A percentile compares a stretch with the other conserved stretches of the same genome.
These are phyloP conservation scores for Chrysopogon serrulatus DNA, from an alignment of 176 grass and related monocot species.

Conservation along the genomic window DNA sequence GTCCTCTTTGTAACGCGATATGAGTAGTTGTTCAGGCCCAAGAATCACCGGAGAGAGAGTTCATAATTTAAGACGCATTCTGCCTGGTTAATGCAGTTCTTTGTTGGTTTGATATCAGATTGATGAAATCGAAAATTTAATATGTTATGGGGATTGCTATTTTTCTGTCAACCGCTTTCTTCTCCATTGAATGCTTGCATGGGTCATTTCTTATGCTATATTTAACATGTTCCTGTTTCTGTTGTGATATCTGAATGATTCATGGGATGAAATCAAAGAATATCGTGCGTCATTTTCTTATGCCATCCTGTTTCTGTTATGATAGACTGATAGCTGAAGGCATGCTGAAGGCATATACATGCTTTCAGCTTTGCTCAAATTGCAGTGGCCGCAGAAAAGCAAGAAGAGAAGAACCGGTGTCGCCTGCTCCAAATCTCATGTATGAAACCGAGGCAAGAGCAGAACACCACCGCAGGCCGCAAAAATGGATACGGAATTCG, in stretches of 20 bases:
- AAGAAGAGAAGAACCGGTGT: too few relatives aligned
- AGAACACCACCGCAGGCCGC: too few relatives aligned
- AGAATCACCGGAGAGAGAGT: not conserved
- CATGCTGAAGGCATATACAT: too few relatives aligned
- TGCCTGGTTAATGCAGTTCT: not conserved
- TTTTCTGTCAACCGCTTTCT: not conserved
- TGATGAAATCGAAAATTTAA: not conserved
- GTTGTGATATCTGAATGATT: not conserved
- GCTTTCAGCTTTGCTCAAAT: too few relatives aligned
- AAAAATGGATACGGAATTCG: too few relatives aligned
- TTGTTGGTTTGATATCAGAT: not conserved
- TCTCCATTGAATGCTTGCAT: not conserved
- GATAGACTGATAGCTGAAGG: too few relatives aligned
- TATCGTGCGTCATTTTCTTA: too few relatives aligned
- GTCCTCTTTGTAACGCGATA: conserved; percentile 15
- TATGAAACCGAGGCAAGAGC: too few relatives aligned
- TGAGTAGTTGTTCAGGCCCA: not conserved
- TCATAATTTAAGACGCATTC: not conserved
- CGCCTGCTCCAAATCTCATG: too few relatives aligned
- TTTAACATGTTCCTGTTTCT: not conserved
- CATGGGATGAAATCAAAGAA: not conserved
- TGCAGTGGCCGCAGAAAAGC: too few relatives aligned
- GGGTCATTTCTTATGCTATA: not conserved
- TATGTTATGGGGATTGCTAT: not conserved
- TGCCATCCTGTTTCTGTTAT: too few relatives aligned